Conservation (phyloP, 1,139 yeast genomes). For the Sugiyamaella castrensis region DNA sequence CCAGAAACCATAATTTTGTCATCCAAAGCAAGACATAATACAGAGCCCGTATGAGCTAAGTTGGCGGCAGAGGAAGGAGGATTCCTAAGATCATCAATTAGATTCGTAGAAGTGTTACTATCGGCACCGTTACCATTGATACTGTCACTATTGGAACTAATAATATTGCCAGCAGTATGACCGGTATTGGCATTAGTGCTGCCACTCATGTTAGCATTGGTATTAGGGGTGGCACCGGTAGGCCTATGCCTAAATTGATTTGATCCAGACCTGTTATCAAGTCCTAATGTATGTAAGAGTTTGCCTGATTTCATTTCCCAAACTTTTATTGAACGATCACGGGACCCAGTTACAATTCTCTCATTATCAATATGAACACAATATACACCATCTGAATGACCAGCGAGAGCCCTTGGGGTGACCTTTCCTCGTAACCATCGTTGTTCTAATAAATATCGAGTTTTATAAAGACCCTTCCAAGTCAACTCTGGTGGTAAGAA, state of each 20-base stretch:
- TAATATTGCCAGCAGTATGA: not conserved
- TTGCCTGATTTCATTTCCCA: slow-evolving; percentile 35
- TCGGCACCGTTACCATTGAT: slow-evolving; percentile 1
- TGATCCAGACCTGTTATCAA: slow-evolving; percentile 3
- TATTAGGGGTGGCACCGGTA: not conserved
- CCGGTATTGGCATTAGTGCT: not conserved
- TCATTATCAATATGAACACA: slow-evolving; percentile 37
- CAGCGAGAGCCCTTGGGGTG: slow-evolving; percentile 29
- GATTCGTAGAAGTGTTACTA: not conserved
- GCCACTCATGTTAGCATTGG: slow-evolving; percentile 1
- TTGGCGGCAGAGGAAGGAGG: not conserved
- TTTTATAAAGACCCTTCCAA: slow-evolving; percentile 32
- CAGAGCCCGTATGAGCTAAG: slow-evolving; percentile 36
- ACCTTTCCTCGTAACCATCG: slow-evolving; percentile 33
- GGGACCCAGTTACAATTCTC: slow-evolving; percentile 38
- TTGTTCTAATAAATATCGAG: slow-evolving; percentile 30
- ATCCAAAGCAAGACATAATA: slow-evolving; percentile 37
- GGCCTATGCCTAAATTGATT: not conserved
- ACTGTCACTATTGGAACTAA: not conserved
- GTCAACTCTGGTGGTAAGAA: slow-evolving; percentile 17
- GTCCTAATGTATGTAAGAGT: slow-evolving; percentile 28
- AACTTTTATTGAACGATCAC: slow-evolving; percentile 37
- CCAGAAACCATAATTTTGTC: slow-evolving; percentile 37
- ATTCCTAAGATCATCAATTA: slow-evolving; percentile 1
- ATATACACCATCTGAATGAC: slow-evolving; percentile 40